Conservation (phyloP, 495 filamentous ascomycete species). For the Ascodesmis nigricans region DNA sequence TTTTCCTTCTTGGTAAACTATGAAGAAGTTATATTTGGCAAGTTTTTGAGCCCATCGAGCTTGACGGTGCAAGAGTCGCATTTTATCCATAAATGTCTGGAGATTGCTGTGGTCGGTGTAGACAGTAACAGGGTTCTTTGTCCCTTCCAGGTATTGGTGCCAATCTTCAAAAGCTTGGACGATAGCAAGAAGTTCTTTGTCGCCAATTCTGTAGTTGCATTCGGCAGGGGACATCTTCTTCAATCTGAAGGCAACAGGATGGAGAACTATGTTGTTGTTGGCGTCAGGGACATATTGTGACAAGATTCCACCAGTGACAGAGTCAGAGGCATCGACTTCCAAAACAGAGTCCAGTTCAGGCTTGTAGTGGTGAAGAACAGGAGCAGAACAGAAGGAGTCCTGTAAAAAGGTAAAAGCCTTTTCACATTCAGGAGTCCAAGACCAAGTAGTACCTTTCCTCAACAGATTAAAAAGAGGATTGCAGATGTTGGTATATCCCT, state of each 20-base stretch:
- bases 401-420: slow-evolving; percentile 1
- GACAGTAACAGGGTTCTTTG: slow-evolving; percentile 2
- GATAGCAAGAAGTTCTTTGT: slow-evolving; percentile 4
- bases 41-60: slow-evolving; percentile 7
- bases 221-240: slow-evolving; percentile 5
- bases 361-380: slow-evolving; percentile 4
- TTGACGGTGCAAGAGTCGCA: slow-evolving; percentile 10
- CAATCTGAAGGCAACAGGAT: slow-evolving; percentile 7
- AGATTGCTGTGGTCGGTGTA: slow-evolving; percentile 17
- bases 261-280: background rate
- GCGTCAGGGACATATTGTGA: slow-evolving; percentile 1
- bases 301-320: background rate
- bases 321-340: slow-evolving; percentile 8
- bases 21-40: slow-evolving; percentile 7
- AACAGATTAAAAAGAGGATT: slow-evolving; percentile 7
- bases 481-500: slow-evolving; percentile 12
- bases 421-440: background rate
- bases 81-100: slow-evolving; percentile 10
- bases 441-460: background rate
- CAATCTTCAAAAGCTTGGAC: background rate
- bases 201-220: slow-evolving; percentile 2
- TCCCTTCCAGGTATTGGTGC: background rate
- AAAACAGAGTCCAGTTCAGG: background rate
- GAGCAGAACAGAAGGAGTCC: background rate
- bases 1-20: slow-evolving; percentile 11